These are phyloP conservation scores for Spathaspora gorwiae DNA, from an alignment of 805 yeast species.

Conservation along the genomic window DNA sequence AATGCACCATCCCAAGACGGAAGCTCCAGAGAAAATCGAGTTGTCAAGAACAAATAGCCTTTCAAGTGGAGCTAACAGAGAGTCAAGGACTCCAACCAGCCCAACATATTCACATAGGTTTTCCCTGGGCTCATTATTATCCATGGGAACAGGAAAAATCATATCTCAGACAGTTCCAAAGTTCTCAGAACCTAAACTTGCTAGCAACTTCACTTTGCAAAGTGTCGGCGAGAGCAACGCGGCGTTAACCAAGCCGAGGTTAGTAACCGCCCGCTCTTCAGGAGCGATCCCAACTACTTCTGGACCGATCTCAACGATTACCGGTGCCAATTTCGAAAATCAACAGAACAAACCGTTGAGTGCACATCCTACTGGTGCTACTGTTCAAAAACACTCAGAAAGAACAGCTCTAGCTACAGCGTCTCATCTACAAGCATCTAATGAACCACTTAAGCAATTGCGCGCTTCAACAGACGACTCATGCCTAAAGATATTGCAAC, in stretches of 20 bases:
- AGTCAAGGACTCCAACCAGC: background rate
- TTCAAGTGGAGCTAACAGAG: background rate
- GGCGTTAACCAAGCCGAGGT: background rate
- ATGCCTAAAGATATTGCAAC: constrained; percentile 80
- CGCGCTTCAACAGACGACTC: constrained; percentile 89
- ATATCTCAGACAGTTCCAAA: constrained; percentile 24
- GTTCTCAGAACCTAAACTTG: constrained; percentile 1
- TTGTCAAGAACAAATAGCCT: background rate
- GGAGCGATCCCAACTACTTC: background rate
- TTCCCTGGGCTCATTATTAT: constrained; percentile 33
- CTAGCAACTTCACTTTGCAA: constrained; percentile 7
- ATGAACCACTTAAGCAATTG: constrained; percentile 76
- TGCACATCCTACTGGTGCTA: too few species aligned
- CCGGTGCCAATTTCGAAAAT: background rate
- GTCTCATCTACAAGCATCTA: constrained; percentile 8
- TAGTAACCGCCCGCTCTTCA: background rate
- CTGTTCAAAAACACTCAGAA: too few species aligned
- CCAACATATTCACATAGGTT: constrained; percentile 28
- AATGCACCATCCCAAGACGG: background rate
- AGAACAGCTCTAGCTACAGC: constrained; percentile 2
- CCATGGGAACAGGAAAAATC: constrained; percentile 41
- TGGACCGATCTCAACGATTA: background rate
- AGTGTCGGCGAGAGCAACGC: background rate
- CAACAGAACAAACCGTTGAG: too few species aligned
- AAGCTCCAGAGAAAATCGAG: background rate